phyloP scores from a whole-genome alignment of 352 stramenopile species.

The Pythium utonaiense region DNA sequence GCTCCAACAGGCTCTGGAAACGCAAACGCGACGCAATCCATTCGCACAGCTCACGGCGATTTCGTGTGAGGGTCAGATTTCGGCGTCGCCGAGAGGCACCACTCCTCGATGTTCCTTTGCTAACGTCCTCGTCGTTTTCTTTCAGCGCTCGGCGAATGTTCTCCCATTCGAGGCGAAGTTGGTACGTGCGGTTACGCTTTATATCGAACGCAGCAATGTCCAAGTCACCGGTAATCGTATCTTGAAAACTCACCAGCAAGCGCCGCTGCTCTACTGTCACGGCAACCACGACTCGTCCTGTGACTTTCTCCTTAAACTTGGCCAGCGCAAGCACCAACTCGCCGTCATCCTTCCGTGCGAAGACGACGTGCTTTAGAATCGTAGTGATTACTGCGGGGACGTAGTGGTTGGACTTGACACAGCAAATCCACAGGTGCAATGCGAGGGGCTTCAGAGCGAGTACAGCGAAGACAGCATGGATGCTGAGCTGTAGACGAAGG shows the following conservation, averaged over 20 bases:
- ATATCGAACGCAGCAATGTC: slow-evolving; percentile 44
- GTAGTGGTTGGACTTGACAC: slow-evolving; percentile 73
- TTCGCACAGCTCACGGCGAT: slow-evolving; percentile 39
- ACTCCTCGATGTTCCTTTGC: background rate
- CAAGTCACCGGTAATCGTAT: slow-evolving; percentile 42
- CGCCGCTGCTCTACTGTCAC: slow-evolving; percentile 35
- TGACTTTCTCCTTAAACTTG: background rate
- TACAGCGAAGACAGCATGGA: slow-evolving; percentile 36
- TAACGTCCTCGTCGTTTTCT: background rate
- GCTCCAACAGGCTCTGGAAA: slow-evolving; percentile 61
- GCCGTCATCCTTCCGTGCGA: background rate
- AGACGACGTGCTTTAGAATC: slow-evolving; percentile 31
- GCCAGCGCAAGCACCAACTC: background rate
- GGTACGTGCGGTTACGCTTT: slow-evolving; percentile 33
- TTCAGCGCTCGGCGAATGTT: slow-evolving; percentile 34
- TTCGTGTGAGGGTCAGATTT: slow-evolving; percentile 38
- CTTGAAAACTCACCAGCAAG: slow-evolving; percentile 44
- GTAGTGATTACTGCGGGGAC: slow-evolving; percentile 33
- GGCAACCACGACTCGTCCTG: background rate
- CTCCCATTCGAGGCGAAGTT: slow-evolving; percentile 47
- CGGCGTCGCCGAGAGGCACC: background rate
- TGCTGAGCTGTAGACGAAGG: slow-evolving; percentile 29
- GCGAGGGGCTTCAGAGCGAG: slow-evolving; percentile 36
- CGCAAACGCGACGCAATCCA: slow-evolving; percentile 49
- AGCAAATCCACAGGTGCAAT: slow-evolving; percentile 61